Evolutionary conservation across 768 basidiomycete species (phyloP).

Genomic region (Podaxis pistillaris): DNA sequence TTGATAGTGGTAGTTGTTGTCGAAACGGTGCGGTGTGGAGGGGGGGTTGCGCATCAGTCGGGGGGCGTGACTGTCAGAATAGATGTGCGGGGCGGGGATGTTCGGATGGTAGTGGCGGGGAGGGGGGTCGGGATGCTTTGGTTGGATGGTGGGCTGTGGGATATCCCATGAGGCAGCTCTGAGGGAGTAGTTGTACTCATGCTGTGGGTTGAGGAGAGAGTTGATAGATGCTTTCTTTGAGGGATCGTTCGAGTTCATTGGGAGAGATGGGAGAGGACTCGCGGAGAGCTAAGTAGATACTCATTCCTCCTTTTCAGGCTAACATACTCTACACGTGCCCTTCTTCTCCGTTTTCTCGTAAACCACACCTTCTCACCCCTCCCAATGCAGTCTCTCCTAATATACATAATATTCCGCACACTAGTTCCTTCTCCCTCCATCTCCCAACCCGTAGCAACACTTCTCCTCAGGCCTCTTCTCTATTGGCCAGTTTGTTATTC

Average conservation of each 20-base stretch:
- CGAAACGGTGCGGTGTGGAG: conserved; percentile 20
- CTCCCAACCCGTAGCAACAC: neutral
- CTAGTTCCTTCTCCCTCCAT: neutral
- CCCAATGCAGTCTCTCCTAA: neutral
- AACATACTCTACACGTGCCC: conserved; percentile 5
- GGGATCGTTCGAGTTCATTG: conserved; percentile 35
- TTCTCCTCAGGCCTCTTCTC: neutral
- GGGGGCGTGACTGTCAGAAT: conserved; percentile 22
- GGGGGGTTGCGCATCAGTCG: conserved; percentile 30
- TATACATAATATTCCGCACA: conserved; percentile 6
- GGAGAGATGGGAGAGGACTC: conserved; percentile 1
- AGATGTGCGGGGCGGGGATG: conserved; percentile 8
- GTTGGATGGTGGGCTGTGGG: neutral
- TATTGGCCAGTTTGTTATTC: neutral
- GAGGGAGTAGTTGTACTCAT: conserved; percentile 19
- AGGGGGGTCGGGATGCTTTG: conserved; percentile 8
- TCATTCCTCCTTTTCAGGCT: conserved; percentile 7
- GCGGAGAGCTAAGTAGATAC: conserved; percentile 7
- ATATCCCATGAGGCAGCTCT: conserved; percentile 22
- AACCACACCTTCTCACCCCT: neutral
- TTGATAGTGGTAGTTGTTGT: conserved; percentile 30
- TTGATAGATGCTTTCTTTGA: conserved; percentile 41
- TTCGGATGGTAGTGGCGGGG: conserved; percentile 4
- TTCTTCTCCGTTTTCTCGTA: conserved; percentile 2
- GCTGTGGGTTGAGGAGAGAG: conserved; percentile 41